Conservation (phyloP, 1,284 basidiomycete genomes). For the Ganoderma lingzhi region DNA sequence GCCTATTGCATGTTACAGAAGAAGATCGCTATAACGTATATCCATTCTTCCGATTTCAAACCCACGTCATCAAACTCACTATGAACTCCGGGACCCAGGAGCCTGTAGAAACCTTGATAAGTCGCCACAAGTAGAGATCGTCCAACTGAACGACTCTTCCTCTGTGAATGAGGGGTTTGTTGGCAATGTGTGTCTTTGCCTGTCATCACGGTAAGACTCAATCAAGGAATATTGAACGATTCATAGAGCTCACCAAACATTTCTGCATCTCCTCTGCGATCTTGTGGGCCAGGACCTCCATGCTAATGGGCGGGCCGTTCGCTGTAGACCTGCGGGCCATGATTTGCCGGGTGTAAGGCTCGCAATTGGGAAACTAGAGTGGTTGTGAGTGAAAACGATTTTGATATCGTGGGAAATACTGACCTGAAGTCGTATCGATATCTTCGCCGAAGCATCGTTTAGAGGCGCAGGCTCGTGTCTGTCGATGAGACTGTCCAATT, state of each 20-base stretch:
- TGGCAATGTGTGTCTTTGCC: not conserved
- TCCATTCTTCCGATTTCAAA: not conserved
- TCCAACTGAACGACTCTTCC: not conserved
- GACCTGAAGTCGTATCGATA: constrained; percentile 9
- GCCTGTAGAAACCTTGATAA: not conserved
- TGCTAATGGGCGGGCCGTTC: not conserved
- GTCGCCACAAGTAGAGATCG: not conserved
- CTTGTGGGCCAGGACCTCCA: constrained; percentile 4
- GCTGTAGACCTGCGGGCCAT: constrained; percentile 14
- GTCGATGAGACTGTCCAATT: not conserved
- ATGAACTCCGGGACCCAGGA: constrained; percentile 11
- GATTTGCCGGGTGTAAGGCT: constrained; percentile 11
- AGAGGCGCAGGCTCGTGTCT: not conserved
- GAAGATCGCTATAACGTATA: not conserved
- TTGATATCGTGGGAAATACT: not conserved
- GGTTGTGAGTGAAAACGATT: not conserved
- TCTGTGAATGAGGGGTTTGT: not conserved
- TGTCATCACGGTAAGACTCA: not conserved
- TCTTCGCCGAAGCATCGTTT: constrained; percentile 7
- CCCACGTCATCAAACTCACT: not conserved
- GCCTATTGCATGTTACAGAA: not conserved
- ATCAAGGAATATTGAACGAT: not conserved
- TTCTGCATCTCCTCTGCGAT: constrained; percentile 11
- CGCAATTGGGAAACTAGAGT: not conserved
- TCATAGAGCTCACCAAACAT: constrained; percentile 1